Evolutionary conservation across 2,329 filamentous ascomycete genomes (phyloP).

Genomic region (Chrysoporthe austroafricana): DNA sequence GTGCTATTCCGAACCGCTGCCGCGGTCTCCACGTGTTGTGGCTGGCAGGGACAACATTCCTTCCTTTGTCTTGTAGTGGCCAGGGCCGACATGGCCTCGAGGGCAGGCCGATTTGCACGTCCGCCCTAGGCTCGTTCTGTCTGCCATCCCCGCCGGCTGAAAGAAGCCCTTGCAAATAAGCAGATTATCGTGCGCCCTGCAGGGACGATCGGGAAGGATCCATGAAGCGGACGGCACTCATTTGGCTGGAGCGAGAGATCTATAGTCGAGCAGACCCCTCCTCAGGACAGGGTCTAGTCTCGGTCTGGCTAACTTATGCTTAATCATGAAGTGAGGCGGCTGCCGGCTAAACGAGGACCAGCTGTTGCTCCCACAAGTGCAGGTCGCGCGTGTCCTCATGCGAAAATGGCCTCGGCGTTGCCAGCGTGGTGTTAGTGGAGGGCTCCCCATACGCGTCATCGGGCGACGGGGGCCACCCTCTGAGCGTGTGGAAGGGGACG

Average conservation of each 20-base stretch:
- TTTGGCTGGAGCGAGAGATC: too few species aligned
- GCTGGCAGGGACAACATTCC: not conserved
- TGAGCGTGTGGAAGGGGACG: not conserved
- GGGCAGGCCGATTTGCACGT: too few species aligned
- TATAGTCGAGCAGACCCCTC: not conserved
- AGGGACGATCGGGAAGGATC: not conserved
- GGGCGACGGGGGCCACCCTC: not conserved
- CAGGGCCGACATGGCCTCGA: not conserved
- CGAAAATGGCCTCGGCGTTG: not conserved
- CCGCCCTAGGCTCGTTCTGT: not conserved
- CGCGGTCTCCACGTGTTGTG: not conserved
- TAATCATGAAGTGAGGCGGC: not conserved
- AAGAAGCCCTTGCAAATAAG: not conserved
- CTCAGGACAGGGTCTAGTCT: not conserved
- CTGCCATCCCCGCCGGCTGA: constrained; percentile 1
- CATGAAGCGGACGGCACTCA: not conserved
- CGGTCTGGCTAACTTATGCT: constrained; percentile 3
- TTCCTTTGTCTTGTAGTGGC: not conserved
- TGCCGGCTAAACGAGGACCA: not conserved
- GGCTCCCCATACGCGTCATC: not conserved
- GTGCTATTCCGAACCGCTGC: not conserved
- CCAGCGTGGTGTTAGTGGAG: not conserved
- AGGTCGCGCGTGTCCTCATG: not conserved
- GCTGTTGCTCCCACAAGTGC: not conserved
- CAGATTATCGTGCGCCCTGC: constrained; percentile 2